Base-by-base conservation (phyloP, 2,329 filamentous ascomycete species). In the Cladosporium sp. region DNA sequence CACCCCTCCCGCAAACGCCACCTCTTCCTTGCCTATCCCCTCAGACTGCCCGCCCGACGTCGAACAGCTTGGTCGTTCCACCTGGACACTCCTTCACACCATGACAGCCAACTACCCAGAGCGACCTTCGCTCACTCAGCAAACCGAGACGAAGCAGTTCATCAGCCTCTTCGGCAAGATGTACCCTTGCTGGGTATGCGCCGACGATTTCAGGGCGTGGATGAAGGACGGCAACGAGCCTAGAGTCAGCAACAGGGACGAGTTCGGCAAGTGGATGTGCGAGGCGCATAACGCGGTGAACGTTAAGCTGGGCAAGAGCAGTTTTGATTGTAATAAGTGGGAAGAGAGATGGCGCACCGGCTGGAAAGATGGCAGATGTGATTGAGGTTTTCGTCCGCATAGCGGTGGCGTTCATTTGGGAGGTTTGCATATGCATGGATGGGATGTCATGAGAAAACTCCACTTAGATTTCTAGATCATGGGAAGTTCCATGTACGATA, bases 141-240 rank as follows among this genome's bases (percentile, higher is more conserved):
- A 96, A 66, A 72, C 73, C 25, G 86, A 96, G 59, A 85, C 94
- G 59, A 76, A 77, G 50, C 77, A 80, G 45, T 97, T 98, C 71
- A 77, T 98, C 60, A 72, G 75, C 19, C 76, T 90, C 2, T 95
- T 98, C 67, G 84, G 87, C 20, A 86, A 85, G 58, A 71, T 97
- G 16, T 98, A 98, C 65, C 93, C 93, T 3, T 98, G 93, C 74
- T 95, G 91, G 89, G 80, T 86, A 3, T 98, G 93, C 69, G 93
- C 91, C 29, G 86, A 92, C 53, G 92, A 97, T 65, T 96, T 98
- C 68, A 85, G 85, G 67, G 67, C 67, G 0, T 97, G 92, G 78
- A 84, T 97, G 74, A 76, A 75, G 55, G 78, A 78, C 56, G 73
- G 74, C 2, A 86, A 91, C 57, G 79, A 80, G 63, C 83, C 92